Evolutionary conservation across 2,329 filamentous ascomycete species (phyloP), one percentile per base, ranked within the genome.

Genomic region (Ophiostoma australiae): DNA sequence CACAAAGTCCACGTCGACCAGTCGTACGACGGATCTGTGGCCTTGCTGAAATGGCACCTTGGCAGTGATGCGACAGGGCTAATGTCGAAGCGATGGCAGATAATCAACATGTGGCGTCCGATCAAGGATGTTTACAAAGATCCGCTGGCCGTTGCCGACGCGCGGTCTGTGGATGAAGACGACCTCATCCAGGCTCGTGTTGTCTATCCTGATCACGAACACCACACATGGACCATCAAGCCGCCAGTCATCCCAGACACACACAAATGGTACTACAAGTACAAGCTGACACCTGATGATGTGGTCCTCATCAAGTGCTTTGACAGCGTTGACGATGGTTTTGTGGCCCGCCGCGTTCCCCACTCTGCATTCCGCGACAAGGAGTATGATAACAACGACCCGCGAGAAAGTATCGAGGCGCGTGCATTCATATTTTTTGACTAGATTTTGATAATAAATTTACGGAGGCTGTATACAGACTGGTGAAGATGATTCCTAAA

Each of bases 271-370:
- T 83, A 83, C 74, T 88, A 82, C 77, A 81, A 85, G 72, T 80
- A 82, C 73, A 77, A 75, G 1, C 84, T 86, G 78, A 79, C 77
- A 5, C 84, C 85, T 0, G 80, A 82, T 41, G 81, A 88, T 76
- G 82, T 84, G 2, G 80, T 85, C 17, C 76, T 88, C 67, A 85
- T 89, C 76, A 88, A 88, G 76, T 87, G 84, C 74, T 88, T 84
- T 75, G 86, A 88, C 77, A 72, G 71, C 33, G 67, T 71, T 70
- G 75, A 82, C 4, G 82, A 84, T 75, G 76, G 77, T 41, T 81
- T 81, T 73, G 84, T 83, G n/a, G 83, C 85, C 7, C 81, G 85
- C 2, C 78, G 85, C 23, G 82, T 84, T 23, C 83, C 85, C 41
- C 86, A 88, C 75, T 82, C 81, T 39, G 84, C 85, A 0, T 87